These are phyloP conservation scores for Neltuma alba DNA, from an alignment of 306 rosid species.

Conservation along the genomic window DNA sequence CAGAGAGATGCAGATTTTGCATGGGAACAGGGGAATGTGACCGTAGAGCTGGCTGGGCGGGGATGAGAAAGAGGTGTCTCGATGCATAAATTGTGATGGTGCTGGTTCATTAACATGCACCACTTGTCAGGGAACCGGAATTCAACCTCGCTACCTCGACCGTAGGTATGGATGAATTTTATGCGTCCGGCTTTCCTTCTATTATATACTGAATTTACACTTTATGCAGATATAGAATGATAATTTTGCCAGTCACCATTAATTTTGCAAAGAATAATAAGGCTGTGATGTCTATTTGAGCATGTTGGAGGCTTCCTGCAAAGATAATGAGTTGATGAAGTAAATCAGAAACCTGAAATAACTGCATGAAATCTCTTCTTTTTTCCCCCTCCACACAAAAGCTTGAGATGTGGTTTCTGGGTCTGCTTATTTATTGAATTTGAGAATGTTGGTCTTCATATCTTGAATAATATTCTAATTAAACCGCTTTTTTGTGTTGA, in stretches of 20 bases:
- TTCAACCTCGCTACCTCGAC: slow-evolving; percentile 98
- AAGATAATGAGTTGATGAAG: not conserved
- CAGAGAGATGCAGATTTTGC: slow-evolving; percentile 97
- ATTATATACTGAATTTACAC: not conserved
- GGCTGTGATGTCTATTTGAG: not conserved
- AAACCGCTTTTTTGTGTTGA: slow-evolving; percentile 31
- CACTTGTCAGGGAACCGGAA: slow-evolving; percentile 95
- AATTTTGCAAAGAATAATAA: not conserved
- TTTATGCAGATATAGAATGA: slow-evolving; percentile 7
- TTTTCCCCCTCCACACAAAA: too few species aligned
- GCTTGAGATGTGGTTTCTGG: not conserved
- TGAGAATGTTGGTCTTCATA: not conserved
- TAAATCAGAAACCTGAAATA: not conserved
- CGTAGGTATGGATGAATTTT: slow-evolving; percentile 65
- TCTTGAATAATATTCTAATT: slow-evolving; percentile 15
- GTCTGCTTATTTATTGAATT: not conserved
- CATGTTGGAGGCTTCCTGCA: slow-evolving; percentile 13
- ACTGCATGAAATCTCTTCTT: not conserved
- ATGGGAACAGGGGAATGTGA: slow-evolving; percentile 72
- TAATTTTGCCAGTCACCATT: slow-evolving; percentile 1
- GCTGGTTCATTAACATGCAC: slow-evolving; percentile 89
- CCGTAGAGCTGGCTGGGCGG: slow-evolving; percentile 87
- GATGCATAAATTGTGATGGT: slow-evolving; percentile 90
- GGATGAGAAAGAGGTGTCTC: slow-evolving; percentile 75
- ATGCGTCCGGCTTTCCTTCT: not conserved